Base-by-base conservation (phyloP, 192 early-diverging fungal genomes). In the Gryganskiella cystojenkinii region DNA sequence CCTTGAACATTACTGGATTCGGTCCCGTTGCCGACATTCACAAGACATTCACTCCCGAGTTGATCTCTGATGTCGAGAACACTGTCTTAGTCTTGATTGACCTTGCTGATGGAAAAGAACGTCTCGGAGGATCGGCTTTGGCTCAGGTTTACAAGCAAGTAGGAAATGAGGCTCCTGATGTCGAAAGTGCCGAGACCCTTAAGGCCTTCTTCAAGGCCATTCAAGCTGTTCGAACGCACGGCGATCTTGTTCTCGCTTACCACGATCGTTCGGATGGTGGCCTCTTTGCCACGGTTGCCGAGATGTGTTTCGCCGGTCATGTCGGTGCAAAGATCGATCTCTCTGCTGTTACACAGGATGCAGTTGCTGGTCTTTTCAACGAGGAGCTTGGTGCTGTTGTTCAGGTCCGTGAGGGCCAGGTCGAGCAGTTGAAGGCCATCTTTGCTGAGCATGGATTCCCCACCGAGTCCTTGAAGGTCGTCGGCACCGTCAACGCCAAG, bases 221-320 rank as follows among this genome's bases (percentile, higher is more conserved):
- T 67, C 90, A 93, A 66, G 64, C 62, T 5, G 71, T 81, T 19
- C 82, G 88, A 46, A 64, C 83, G 24, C 58, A 68, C 30, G 71
- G 63, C 3, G 84, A 84, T 28, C 70, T 88, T 47, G 69, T 99
- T 2, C 83, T 96, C 47, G 96, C 98, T 35, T 99, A 99, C 86
- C 98, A 99, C 82, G 98, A 99, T 79, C 92, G 96, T 46, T 97
- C 96, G 4, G 98, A 99, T 86, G 98, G 98, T 68, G 98, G 98
- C 47, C 84, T 99, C 71, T 91, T 98, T 65, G 79, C 89, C 19
- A 94, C 98, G n/a, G 67, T 99, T 31, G 83, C 85, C 25, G 98
- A 99, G 80, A 99, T 99, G 98, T 86, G 85, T 27, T 97, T 99
- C 87, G 96, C 98, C 20, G 96, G 96, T 13, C 97, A 93, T 64